Evolutionary conservation across 768 basidiomycete species (phyloP).

Genomic region (Tulasnella sp.): DNA sequence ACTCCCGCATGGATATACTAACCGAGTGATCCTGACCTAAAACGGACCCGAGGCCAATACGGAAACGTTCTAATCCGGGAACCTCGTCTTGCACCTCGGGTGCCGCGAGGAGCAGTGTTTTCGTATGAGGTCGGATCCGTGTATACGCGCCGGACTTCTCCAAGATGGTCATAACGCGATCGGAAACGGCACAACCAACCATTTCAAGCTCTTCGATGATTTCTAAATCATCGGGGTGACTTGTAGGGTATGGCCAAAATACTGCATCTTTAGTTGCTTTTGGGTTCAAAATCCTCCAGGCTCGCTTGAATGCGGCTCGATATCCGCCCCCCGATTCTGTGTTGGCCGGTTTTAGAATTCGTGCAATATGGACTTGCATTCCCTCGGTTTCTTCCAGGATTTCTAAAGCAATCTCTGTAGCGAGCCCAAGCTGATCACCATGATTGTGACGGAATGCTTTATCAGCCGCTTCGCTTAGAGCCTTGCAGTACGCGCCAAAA

Average conservation of each 20-base stretch:
- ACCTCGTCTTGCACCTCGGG: background rate
- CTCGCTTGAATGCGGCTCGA: background rate
- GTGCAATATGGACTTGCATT: background rate
- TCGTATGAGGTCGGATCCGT: slow-evolving; percentile 21
- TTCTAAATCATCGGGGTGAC: slow-evolving; percentile 21
- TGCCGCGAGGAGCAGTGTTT: slow-evolving; percentile 17
- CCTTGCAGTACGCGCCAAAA: background rate
- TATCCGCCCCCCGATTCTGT: background rate
- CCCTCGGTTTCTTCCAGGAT: background rate
- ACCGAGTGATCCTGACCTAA: background rate
- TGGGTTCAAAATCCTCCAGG: background rate
- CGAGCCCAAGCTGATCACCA: background rate
- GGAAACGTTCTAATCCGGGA: background rate
- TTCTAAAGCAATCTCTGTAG: background rate
- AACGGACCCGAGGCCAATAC: background rate
- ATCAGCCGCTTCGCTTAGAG: background rate
- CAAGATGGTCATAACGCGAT: slow-evolving; percentile 19
- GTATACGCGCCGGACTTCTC: slow-evolving; percentile 23
- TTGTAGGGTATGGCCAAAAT: slow-evolving; percentile 13
- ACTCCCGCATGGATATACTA: background rate
- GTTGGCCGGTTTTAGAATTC: background rate
- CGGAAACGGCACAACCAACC: slow-evolving; percentile 20
- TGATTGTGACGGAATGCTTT: background rate
- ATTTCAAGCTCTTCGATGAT: slow-evolving; percentile 25
- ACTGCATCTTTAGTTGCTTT: background rate